Percentiles rank a stretch among this genome's conserved stretches.
phyloP scores from a whole-genome alignment of 1,284 basidiomycete genomes.

The Cutaneotrichosporon mucoides region DNA sequence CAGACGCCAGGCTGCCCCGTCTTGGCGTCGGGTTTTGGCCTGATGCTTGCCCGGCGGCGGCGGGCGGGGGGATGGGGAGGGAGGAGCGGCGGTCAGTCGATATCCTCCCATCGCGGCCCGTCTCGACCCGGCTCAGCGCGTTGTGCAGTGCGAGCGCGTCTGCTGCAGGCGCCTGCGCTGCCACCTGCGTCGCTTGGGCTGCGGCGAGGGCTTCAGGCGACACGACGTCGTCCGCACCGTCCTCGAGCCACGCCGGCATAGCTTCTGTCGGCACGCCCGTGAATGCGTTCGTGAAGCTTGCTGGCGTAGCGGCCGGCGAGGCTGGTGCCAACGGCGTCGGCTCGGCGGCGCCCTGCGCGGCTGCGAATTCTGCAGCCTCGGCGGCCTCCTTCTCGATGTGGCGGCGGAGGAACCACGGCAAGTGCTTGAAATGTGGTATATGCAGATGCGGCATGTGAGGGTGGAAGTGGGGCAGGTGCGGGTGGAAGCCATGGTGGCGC shows the following conservation, averaged over 20 bases:
- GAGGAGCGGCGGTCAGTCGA: no score
- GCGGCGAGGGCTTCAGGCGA: conserved; percentile 8
- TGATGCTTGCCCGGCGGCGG: no score
- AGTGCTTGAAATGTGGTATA: conserved; percentile 1
- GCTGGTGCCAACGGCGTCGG: not conserved
- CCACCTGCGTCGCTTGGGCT: not conserved
- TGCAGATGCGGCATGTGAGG: conserved; percentile 3
- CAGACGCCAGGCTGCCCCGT: no score
- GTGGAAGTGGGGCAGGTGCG: conserved; percentile 1
- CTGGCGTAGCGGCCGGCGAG: not conserved
- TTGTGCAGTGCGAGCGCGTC: not conserved
- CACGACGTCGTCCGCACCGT: conserved; percentile 13
- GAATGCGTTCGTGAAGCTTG: conserved; percentile 11
- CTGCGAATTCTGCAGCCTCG: not conserved
- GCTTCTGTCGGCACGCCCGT: conserved; percentile 10
- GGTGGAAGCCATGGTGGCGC: not conserved
- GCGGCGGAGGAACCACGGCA: conserved; percentile 6
- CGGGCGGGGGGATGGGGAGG: no score
- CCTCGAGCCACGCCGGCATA: conserved; percentile 14
- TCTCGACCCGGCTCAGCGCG: not conserved
- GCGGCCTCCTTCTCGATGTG: conserved; percentile 17
- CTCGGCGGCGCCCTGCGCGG: not conserved
- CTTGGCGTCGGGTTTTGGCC: no score
- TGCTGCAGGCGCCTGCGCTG: not conserved
- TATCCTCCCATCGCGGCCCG: not conserved